Percentiles rank a stretch among this genome's conserved stretches.
Conservation (phyloP, 2,329 filamentous ascomycete genomes). For the Chalaropsis thielavioides region DNA sequence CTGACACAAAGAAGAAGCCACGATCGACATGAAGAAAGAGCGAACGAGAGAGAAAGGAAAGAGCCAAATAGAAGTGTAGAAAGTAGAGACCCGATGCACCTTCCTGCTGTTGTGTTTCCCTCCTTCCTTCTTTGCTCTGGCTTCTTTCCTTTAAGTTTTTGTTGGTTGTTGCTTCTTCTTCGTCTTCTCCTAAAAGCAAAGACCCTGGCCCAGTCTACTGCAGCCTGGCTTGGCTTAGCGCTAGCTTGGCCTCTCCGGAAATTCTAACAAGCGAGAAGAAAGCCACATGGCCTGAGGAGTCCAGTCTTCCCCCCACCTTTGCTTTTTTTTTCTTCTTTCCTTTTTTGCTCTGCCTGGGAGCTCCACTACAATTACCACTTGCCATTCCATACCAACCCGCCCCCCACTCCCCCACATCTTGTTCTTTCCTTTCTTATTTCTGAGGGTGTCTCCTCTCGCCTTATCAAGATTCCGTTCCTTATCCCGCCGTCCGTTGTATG, state of each 20-base stretch:
- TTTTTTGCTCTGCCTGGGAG: neutral
- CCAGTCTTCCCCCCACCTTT: neutral
- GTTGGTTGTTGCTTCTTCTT: neutral
- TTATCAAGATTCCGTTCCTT: neutral
- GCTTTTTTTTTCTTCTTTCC: neutral
- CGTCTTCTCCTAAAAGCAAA: neutral
- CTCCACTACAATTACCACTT: neutral
- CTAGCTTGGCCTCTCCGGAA: conserved; percentile 4
- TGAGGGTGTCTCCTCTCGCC: neutral
- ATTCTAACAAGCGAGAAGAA: conserved; percentile 2
- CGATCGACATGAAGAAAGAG: neutral
- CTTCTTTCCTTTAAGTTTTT: neutral
- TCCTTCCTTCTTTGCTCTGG: neutral
- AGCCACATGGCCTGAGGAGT: conserved; percentile 1
- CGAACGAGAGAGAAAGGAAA: neutral
- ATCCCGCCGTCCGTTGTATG: neutral
- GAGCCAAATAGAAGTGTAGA: conserved; percentile 10
- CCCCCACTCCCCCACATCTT: neutral
- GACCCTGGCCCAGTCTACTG: neutral
- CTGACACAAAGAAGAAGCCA: neutral
- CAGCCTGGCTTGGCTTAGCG: neutral
- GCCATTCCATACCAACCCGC: neutral
- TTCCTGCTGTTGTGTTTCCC: neutral
- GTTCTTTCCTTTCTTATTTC: neutral
- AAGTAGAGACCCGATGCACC: neutral